These are phyloP conservation scores for Moesziomyces antarcticus DNA, from an alignment of 1,284 basidiomycete genomes.

Conservation along the genomic window DNA sequence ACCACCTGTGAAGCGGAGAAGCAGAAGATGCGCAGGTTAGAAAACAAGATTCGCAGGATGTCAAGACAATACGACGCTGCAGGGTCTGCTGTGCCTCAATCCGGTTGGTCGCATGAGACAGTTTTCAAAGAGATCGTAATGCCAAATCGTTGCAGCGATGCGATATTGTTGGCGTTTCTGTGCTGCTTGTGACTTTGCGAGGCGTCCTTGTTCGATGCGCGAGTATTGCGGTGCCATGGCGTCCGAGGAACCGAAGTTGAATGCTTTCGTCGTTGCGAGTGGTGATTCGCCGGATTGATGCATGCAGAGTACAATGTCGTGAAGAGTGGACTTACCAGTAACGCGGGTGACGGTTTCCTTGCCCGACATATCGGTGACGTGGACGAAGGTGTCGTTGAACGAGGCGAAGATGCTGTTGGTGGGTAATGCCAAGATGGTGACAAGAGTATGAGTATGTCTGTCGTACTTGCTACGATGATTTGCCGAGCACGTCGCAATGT, in stretches of 20 bases:
- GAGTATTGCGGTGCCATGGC: too few relatives aligned
- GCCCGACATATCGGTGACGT: constrained; percentile 97
- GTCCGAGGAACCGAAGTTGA: too few relatives aligned
- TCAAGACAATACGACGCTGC: too few relatives aligned
- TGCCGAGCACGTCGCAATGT: constrained; percentile 17
- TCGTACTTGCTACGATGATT: not conserved
- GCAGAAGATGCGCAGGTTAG: constrained; percentile 2
- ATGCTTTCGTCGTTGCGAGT: too few relatives aligned
- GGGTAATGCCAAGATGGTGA: not conserved
- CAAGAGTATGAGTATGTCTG: constrained; percentile 22
- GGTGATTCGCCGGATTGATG: not conserved
- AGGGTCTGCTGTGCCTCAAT: constrained; percentile 1
- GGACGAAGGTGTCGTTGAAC: constrained; percentile 99
- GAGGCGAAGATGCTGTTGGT: constrained; percentile 66
- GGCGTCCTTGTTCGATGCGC: too few relatives aligned
- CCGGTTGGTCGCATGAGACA: not conserved
- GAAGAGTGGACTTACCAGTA: constrained; percentile 76
- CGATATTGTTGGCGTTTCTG: too few relatives aligned
- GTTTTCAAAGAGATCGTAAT: too few relatives aligned
- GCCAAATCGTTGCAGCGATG: too few relatives aligned
- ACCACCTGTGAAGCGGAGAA: constrained; percentile 75
- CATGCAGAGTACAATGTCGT: not conserved
- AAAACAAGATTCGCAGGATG: not conserved
- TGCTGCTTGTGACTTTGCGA: too few relatives aligned
- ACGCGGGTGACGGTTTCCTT: constrained; percentile 99